A percentile compares a stretch with the other conserved stretches of the same genome.
Evolutionary conservation across 2,329 filamentous ascomycete species (phyloP).

Genomic region (Septoria linicola): DNA sequence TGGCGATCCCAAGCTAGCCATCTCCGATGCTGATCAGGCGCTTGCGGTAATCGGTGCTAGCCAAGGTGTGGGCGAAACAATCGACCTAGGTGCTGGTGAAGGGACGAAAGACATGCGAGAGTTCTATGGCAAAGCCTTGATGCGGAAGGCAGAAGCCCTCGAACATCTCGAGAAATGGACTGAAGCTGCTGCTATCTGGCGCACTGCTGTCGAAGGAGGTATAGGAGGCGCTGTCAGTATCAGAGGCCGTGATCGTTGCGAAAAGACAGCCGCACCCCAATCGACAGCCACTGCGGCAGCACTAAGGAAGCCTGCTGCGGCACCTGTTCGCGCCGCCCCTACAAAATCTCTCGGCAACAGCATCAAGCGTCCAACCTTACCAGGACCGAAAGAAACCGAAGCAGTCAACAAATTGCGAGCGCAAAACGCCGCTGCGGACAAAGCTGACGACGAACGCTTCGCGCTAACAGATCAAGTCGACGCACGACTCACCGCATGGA

Average conservation of each 20-base stretch:
- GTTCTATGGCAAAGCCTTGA: slow-evolving; percentile 88
- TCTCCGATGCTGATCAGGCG: slow-evolving; percentile 79
- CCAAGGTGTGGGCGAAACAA: slow-evolving; percentile 75
- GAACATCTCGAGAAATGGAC: slow-evolving; percentile 94
- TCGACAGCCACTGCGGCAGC: slow-evolving; percentile 59
- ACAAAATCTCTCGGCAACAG: slow-evolving; percentile 29
- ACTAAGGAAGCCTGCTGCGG: slow-evolving; percentile 47
- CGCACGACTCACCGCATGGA: slow-evolving; percentile 74
- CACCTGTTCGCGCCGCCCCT: slow-evolving; percentile 22
- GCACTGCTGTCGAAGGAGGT: slow-evolving; percentile 75
- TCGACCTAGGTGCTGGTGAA: slow-evolving; percentile 63
- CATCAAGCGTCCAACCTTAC: slow-evolving; percentile 31
- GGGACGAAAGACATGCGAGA: slow-evolving; percentile 81
- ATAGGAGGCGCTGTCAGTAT: slow-evolving; percentile 82
- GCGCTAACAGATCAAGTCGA: slow-evolving; percentile 84
- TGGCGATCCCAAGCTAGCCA: slow-evolving; percentile 83
- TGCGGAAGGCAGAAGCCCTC: slow-evolving; percentile 90
- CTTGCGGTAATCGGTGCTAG: slow-evolving; percentile 75
- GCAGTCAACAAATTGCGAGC: slow-evolving; percentile 79
- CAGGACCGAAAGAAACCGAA: slow-evolving; percentile 52
- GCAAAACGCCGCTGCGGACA: slow-evolving; percentile 81
- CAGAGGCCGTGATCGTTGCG: slow-evolving; percentile 83
- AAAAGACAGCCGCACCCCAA: slow-evolving; percentile 66
- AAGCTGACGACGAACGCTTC: slow-evolving; percentile 89
- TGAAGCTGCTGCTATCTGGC: slow-evolving; percentile 80